Conservation (phyloP, 2,329 filamentous ascomycete species). For the Aspergillus pseudoglaucus region DNA sequence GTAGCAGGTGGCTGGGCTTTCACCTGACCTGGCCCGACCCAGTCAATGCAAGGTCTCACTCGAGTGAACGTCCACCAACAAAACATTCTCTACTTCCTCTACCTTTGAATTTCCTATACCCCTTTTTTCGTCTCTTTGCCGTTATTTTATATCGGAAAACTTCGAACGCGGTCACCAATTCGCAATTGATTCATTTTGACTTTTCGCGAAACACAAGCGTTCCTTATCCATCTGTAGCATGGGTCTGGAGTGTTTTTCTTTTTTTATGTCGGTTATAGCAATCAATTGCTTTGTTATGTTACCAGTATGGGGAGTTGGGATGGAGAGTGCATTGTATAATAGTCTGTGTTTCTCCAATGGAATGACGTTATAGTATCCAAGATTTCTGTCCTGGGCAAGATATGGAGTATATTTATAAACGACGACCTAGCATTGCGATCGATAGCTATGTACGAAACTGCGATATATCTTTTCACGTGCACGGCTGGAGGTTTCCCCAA, state of each 20-base stretch:
- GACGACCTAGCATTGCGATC: too few species aligned
- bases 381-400: too few species aligned
- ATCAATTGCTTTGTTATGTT: background rate
- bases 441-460: too few species aligned
- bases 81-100: background rate
- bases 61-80: too few species aligned
- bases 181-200: conserved; percentile 3
- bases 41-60: background rate
- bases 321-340: conserved; percentile 1
- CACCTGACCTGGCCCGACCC: background rate
- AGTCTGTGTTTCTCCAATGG: background rate
- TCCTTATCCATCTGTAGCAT: conserved; percentile 28
- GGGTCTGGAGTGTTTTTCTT: conserved; percentile 10
- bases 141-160: background rate
- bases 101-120: conserved; percentile 12
- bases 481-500: too few species aligned
- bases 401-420: too few species aligned
- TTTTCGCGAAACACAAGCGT: background rate
- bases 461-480: too few species aligned
- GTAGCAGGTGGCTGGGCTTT: background rate
- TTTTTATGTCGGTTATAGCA: background rate
- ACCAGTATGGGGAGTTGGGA: background rate
- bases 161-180: background rate
- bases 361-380: background rate
- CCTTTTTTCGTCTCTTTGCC: conserved; percentile 12